A percentile compares a stretch with the other conserved stretches of the same genome.
Evolutionary conservation across 2,329 filamentous ascomycete species (phyloP).

Genomic region (Scedosporium apiospermum): DNA sequence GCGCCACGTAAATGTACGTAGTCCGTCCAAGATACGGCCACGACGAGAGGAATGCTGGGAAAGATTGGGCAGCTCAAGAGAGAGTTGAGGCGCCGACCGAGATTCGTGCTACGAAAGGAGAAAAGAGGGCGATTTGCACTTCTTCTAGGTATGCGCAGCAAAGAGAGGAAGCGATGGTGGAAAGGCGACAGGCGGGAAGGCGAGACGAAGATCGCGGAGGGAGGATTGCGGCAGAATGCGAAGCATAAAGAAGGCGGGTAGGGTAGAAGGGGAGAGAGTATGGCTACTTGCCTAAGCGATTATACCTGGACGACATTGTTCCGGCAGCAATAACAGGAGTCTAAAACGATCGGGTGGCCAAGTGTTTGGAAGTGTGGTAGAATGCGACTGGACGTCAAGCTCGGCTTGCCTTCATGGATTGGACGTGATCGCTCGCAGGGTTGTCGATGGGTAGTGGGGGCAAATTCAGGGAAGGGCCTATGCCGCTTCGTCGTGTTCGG

Average conservation of each 20-base stretch:
- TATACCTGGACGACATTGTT: constrained; percentile 10
- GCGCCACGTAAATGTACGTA: neutral
- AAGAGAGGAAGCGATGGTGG: neutral
- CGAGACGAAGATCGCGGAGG: constrained; percentile 1
- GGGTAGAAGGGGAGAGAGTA: neutral
- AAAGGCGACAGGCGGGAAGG: neutral
- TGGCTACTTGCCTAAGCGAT: constrained; percentile 11
- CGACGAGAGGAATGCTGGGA: neutral
- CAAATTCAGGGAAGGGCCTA: neutral
- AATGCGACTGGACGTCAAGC: constrained; percentile 3
- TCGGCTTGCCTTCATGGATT: constrained; percentile 1
- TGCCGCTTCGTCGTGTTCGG: neutral
- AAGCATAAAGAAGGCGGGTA: neutral
- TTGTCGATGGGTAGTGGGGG: neutral
- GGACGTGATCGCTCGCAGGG: constrained; percentile 1
- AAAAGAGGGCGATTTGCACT: neutral
- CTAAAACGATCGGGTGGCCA: neutral
- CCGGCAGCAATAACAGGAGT: neutral
- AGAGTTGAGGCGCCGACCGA: neutral
- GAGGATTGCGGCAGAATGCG: neutral
- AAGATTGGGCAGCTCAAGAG: neutral
- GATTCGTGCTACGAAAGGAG: neutral
- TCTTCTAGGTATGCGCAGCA: neutral
- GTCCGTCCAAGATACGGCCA: neutral
- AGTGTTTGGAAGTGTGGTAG: constrained; percentile 1